Percentiles rank a stretch among this genome's conserved stretches.
These are phyloP conservation scores for Dinochytrium kinnereticum DNA, from an alignment of 371 early-diverging fungal genomes.

Conservation along the genomic window DNA sequence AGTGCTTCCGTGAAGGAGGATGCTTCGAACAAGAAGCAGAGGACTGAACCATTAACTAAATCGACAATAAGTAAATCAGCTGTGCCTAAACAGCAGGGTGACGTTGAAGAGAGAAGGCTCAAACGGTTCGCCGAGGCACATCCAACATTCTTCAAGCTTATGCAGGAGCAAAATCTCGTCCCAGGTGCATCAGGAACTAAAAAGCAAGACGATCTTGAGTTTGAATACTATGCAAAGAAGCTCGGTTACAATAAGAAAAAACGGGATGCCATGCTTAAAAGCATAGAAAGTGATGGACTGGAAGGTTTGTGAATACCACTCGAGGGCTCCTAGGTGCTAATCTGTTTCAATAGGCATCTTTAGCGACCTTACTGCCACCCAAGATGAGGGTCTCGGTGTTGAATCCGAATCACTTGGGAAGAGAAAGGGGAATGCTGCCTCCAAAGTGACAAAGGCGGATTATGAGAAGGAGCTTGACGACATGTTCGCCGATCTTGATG, in stretches of 20 bases:
- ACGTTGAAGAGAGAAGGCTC: constrained; percentile 49
- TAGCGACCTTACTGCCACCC: neutral
- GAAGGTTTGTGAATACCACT: constrained; percentile 26
- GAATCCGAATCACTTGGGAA: no score
- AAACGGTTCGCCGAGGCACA: constrained; percentile 68
- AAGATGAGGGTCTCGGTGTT: constrained; percentile 21
- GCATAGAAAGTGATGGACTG: constrained; percentile 46
- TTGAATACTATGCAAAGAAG: constrained; percentile 78
- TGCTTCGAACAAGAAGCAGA: no score
- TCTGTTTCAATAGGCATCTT: constrained; percentile 6
- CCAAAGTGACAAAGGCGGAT: constrained; percentile 1
- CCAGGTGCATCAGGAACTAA: constrained; percentile 5
- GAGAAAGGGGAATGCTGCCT: constrained; percentile 7
- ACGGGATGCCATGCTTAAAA: constrained; percentile 23
- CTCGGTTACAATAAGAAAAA: constrained; percentile 68
- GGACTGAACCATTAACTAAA: neutral
- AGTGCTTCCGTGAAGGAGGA: no score
- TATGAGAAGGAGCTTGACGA: neutral
- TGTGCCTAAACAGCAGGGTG: constrained; percentile 13
- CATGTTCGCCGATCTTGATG: constrained; percentile 9
- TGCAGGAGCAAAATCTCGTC: constrained; percentile 68
- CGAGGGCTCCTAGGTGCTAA: constrained; percentile 6
- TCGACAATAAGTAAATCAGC: neutral
- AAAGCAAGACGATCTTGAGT: constrained; percentile 64
- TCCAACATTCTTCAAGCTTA: constrained; percentile 70